These are phyloP conservation scores for Chlamydomonas asymmetrica DNA, from an alignment of 139 green algal species.

Conservation along the genomic window DNA sequence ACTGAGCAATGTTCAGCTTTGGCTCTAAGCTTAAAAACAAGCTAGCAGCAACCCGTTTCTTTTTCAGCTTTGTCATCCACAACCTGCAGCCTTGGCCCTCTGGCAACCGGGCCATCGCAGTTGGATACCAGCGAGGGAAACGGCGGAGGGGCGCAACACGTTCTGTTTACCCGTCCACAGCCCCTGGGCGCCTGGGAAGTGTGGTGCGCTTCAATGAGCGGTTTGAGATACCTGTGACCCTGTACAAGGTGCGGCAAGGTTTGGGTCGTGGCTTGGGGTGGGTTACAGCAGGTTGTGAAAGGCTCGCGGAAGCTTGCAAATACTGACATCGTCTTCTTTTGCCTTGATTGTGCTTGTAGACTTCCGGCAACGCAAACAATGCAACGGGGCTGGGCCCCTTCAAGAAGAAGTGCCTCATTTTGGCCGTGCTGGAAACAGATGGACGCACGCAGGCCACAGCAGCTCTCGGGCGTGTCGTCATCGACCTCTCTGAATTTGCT, in stretches of 20 bases:
- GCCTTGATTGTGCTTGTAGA: neutral
- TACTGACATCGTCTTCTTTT: neutral
- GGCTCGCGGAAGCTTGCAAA: neutral
- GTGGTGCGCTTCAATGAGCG: conserved; percentile 64
- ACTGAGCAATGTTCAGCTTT: conserved; percentile 21
- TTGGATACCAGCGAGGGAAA: conserved; percentile 67
- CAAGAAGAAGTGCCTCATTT: conserved; percentile 76
- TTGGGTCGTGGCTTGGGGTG: neutral
- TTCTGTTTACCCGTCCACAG: conserved; percentile 39
- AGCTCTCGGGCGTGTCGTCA: conserved; percentile 53
- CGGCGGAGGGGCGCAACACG: conserved; percentile 53
- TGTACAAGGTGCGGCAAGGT: conserved; percentile 58
- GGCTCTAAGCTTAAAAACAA: conserved; percentile 49
- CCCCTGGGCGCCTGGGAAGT: conserved; percentile 43
- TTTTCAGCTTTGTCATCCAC: conserved; percentile 53
- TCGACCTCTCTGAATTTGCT: conserved; percentile 69
- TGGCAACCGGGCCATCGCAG: conserved; percentile 40
- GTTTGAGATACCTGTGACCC: conserved; percentile 52
- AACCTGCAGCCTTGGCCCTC: conserved; percentile 58
- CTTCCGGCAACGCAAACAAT: neutral
- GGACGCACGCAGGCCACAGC: conserved; percentile 49
- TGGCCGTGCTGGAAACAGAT: conserved; percentile 68
- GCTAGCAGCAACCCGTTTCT: conserved; percentile 48
- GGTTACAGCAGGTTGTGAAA: neutral
- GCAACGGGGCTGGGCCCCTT: conserved; percentile 49